Evolutionary conservation across 805 yeast genomes (phyloP).

Genomic region (Maudiozyma pseudohumilis): DNA sequence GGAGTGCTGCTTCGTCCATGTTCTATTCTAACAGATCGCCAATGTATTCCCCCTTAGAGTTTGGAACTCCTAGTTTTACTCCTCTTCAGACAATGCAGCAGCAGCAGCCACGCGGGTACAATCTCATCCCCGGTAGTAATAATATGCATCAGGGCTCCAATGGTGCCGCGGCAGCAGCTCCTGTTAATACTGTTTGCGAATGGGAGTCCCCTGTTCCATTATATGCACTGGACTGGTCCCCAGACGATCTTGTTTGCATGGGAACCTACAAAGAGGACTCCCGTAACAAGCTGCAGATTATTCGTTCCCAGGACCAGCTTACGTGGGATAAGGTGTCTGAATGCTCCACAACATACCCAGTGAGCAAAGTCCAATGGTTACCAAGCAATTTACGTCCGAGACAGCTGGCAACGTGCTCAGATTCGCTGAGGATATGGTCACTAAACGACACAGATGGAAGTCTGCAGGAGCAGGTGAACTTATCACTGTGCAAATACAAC

Average conservation of each 20-base stretch:
- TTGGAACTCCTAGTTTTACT: slow-evolving; percentile 8
- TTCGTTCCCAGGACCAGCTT: slow-evolving; percentile 43
- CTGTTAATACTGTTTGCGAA: slow-evolving; percentile 15
- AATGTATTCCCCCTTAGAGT: slow-evolving; percentile 25
- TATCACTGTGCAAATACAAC: slow-evolving; percentile 35
- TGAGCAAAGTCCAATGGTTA: slow-evolving; percentile 28
- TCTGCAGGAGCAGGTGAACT: slow-evolving; percentile 33
- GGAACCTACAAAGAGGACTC: slow-evolving; percentile 68
- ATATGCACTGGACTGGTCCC: slow-evolving; percentile 28
- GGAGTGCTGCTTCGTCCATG: slow-evolving; percentile 2
- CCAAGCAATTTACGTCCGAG: slow-evolving; percentile 22
- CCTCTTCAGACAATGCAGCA: background rate
- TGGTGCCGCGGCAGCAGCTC: background rate
- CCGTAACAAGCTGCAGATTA: slow-evolving; percentile 51
- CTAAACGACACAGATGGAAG: slow-evolving; percentile 18
- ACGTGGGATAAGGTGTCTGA: slow-evolving; percentile 55
- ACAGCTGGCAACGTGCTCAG: slow-evolving; percentile 30
- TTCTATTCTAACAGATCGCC: slow-evolving; percentile 15
- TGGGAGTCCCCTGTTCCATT: slow-evolving; percentile 23
- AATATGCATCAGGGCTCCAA: no score
- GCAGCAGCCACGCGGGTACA: slow-evolving; percentile 1
- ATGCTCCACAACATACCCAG: slow-evolving; percentile 24
- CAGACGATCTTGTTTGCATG: slow-evolving; percentile 24
- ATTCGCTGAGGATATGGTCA: slow-evolving; percentile 27
- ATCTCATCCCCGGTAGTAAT: background rate